Evolutionary conservation across 2,329 filamentous ascomycete species (phyloP), one percentile per base, ranked within the genome.

Genomic region (Penicillium psychrosexuale): DNA sequence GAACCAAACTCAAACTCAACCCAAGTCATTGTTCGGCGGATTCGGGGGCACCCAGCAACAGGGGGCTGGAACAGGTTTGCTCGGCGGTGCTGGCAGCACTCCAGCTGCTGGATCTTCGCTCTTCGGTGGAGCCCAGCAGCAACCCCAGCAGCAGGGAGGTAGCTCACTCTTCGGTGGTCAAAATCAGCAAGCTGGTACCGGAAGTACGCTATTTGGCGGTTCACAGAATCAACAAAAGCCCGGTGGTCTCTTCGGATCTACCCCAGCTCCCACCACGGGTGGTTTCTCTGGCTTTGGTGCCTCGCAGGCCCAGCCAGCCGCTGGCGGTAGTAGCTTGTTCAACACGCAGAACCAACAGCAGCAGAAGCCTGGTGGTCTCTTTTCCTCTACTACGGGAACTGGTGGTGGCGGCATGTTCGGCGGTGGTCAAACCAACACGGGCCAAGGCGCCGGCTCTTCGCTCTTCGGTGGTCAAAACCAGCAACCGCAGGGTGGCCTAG

Each of bases 321-420:
- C 66, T 34, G 66, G 19, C 6, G 52, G 69, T 39, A 66, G 69
- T 31, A 69, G 77, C 28, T 62, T 81, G 28, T 81, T 82, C 57
- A 63, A 61, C 40, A 62, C 62, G 66, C 69, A 80, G 61, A 75
- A 72, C 43, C 81, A 84, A 62, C 78, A 77, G 65, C 78, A 82
- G 61, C 76, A 79, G 52, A 84, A 84, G 63, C 80, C 83, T 3
- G 75, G 78, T 38, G 57, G 62, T n/a, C 64, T 85, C 13, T 85
- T 86, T 58, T 82, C 64, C 15, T 55, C 79, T 15, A 70, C 73
- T 7, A 68, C 71, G 5, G 71, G 57, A 54, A 72, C 75, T 40
- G 75, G 76, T 42, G 70, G 75, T 43, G 73, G 75, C 44, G 73
- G 77, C 31, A 68, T 83, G 13, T 82, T 83, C 48, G 78, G 78